A percentile compares a stretch with the other conserved stretches of the same genome.
phyloP scores from a whole-genome alignment of 805 yeast genomes.

The Komagataella mondaviorum region DNA sequence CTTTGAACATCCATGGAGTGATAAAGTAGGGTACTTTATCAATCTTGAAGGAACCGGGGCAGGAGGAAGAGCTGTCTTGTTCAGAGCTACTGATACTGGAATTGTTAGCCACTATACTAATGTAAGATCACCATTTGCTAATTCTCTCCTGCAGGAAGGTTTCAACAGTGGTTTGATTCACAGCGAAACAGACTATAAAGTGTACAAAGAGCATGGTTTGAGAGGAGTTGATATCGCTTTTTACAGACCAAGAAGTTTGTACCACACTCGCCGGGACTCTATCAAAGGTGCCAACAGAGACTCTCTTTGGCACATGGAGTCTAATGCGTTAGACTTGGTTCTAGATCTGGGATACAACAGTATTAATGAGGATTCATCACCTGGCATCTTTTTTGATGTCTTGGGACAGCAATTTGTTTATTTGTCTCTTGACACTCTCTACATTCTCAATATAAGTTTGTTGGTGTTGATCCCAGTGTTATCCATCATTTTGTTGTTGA shows the following conservation, averaged over 20 bases:
- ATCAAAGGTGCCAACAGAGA: slow-evolving; percentile 49
- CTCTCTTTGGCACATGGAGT: slow-evolving; percentile 78
- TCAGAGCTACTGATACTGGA: slow-evolving; percentile 73
- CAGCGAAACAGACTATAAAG: slow-evolving; percentile 78
- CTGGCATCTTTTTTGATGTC: slow-evolving; percentile 55
- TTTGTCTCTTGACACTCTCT: slow-evolving; percentile 35
- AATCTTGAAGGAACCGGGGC: slow-evolving; percentile 91
- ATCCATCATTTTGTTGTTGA: slow-evolving; percentile 28
- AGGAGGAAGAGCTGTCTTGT: slow-evolving; percentile 72
- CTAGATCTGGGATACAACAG: slow-evolving; percentile 26
- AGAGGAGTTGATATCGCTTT: slow-evolving; percentile 88
- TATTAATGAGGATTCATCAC: slow-evolving; percentile 16
- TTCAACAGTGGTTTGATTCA: slow-evolving; percentile 57
- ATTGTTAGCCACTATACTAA: slow-evolving; percentile 43
- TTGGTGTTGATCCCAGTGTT: slow-evolving; percentile 43
- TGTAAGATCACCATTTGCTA: slow-evolving; percentile 61
- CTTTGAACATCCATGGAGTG: slow-evolving; percentile 59
- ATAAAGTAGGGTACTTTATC: slow-evolving; percentile 46
- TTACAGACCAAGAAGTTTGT: slow-evolving; percentile 69
- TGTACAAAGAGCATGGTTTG: slow-evolving; percentile 52
- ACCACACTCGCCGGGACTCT: slow-evolving; percentile 69
- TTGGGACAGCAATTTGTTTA: slow-evolving; percentile 41
- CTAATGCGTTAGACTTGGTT: slow-evolving; percentile 51
- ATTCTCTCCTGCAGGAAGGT: slow-evolving; percentile 75
- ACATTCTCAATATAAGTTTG: slow-evolving; percentile 36